Evolutionary conservation across 345 rosid species (phyloP), one percentile per base, ranked within the genome.

Genomic region (Raphanus sativus): DNA sequence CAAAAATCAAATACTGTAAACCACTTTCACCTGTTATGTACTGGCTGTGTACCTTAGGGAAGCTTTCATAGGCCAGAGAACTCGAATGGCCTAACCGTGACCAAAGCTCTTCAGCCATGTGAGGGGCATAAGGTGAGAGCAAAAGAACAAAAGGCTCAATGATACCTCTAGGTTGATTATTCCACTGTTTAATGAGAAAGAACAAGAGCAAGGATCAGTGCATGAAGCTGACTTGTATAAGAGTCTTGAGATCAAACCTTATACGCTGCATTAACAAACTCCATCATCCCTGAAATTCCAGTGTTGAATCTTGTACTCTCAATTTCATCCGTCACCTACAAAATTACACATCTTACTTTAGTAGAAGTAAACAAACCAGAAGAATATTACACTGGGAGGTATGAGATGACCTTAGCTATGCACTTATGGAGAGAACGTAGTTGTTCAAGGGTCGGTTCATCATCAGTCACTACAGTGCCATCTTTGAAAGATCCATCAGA

Each of bases 61-160:
- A 90, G 42, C 84, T 79, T 76, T 82, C 86, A 40, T 80, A 92
- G 12, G 93, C 97, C 81, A 92, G 81, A 61, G 98, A 86, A 73
- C 75, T 75, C 0, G 74, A 42, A 70, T 92, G 86, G 75, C 97
- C 93, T 24, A 94, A 76, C 68, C 90, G 95, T 65, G 80, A 88
- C 98, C 98, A 94, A 71, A 94, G 89, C 84, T 94, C 98, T 83
- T 94, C 98, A 1, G 97, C 88, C 86, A 94, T 94, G 85, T 94
- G 97, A 74, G 97, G 98, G 5, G 97, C 92, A 40, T 92, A 92
- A 32, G 98, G 98, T 5, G 97, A 85, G 52, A 94, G 92, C 84
- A 94, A 76, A 73, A 92, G 77, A 77, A 90, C 85, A 69, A 89
- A 94, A 26, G 87, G 86, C 85, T 90, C 95, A 29, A 88, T 80